Evolutionary conservation across 129 eudicot species (phyloP).

Genomic region (Artemisia annua): DNA sequence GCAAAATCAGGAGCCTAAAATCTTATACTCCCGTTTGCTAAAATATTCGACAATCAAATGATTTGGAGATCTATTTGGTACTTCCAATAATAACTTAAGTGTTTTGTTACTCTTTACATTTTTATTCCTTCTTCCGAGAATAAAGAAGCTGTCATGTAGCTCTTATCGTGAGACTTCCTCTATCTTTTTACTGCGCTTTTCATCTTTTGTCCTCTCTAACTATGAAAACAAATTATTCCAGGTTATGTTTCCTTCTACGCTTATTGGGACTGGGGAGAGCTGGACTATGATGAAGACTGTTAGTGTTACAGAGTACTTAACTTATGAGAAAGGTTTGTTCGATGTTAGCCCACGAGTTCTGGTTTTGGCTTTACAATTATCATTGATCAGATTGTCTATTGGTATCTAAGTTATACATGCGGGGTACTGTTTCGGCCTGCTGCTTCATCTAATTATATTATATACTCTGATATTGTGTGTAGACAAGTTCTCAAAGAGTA

Average conservation of each 20-base stretch:
- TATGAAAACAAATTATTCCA: conserved; percentile 25
- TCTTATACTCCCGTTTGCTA: background rate
- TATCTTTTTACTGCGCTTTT: background rate
- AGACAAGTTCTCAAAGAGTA: conserved; percentile 86
- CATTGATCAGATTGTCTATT: background rate
- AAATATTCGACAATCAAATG: background rate
- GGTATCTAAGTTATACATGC: background rate
- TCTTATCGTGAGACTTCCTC: no score
- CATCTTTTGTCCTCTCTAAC: background rate
- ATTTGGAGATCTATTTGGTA: background rate
- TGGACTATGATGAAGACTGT: conserved; percentile 96
- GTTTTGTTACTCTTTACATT: no score
- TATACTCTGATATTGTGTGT: conserved; percentile 8
- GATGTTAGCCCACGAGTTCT: background rate
- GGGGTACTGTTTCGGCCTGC: background rate
- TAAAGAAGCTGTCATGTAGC: no score
- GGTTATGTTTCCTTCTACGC: conserved; percentile 97
- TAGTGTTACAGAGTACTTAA: conserved; percentile 89
- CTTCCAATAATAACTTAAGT: background rate
- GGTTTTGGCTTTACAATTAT: no score
- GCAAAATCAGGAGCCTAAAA: background rate
- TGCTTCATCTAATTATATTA: background rate
- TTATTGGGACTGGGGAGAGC: conserved; percentile 79
- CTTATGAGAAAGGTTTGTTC: conserved; percentile 81
- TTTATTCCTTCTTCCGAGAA: no score